A percentile compares a stretch with the other conserved stretches of the same genome.
Evolutionary conservation across 345 rosid genomes (phyloP).

Genomic region (Limnanthes douglasii): DNA sequence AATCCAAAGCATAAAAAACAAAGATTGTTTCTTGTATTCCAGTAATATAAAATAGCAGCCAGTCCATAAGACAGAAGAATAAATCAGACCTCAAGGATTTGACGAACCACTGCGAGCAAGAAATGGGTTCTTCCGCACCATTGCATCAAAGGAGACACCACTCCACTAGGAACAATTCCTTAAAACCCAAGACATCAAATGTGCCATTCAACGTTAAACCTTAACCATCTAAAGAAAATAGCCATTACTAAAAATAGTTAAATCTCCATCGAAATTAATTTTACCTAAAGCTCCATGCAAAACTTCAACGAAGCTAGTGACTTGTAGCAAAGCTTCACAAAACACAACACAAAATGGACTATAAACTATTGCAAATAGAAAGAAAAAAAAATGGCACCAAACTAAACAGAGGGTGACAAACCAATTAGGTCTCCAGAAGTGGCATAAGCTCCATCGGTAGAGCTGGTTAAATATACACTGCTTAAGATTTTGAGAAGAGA

Average conservation of each 20-base stretch:
- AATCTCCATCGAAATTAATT: not conserved
- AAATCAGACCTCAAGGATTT: conserved; percentile 43
- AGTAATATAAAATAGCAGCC: too few species aligned
- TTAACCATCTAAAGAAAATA: conserved; percentile 3
- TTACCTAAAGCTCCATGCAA: conserved; percentile 75
- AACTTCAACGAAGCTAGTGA: conserved; percentile 49
- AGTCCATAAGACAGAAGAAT: too few species aligned
- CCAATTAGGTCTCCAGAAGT: conserved; percentile 55
- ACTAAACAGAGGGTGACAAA: conserved; percentile 6
- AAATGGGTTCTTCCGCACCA: conserved; percentile 77
- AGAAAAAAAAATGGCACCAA: not conserved
- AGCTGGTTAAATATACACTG: conserved; percentile 16
- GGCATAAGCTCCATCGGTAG: conserved; percentile 38
- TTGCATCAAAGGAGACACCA: conserved; percentile 64
- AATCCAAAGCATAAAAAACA: too few species aligned
- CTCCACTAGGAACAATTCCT: conserved; percentile 87
- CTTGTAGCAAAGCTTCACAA: conserved; percentile 41
- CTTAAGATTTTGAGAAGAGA: conserved; percentile 28
- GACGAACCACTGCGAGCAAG: conserved; percentile 34
- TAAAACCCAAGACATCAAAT: not conserved
- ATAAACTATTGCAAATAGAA: too few species aligned
- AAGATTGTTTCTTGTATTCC: too few species aligned
- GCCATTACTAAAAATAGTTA: not conserved
- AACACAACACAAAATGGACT: conserved; percentile 3
- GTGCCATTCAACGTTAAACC: too few species aligned